Evolutionary conservation across 2,329 filamentous ascomycete genomes (phyloP).

Genomic region (Hypoxylon sp.): DNA sequence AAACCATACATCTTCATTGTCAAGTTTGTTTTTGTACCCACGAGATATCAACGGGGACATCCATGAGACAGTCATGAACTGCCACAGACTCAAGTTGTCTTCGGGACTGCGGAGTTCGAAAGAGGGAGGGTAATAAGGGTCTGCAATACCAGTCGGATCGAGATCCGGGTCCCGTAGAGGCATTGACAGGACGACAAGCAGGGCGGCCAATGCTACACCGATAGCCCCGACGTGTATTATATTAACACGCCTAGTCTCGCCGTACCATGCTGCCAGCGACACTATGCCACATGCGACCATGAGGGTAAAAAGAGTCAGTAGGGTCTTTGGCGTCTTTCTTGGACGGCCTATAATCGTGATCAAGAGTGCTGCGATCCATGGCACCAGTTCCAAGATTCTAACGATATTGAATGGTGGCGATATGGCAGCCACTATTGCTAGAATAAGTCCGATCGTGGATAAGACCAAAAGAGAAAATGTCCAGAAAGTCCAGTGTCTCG

Average conservation of each 20-base stretch:
- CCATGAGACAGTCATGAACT: slow-evolving; percentile 89
- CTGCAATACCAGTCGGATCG: slow-evolving; percentile 67
- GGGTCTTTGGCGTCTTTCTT: slow-evolving; percentile 55
- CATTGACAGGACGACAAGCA: slow-evolving; percentile 72
- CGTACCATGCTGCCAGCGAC: slow-evolving; percentile 43
- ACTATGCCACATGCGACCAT: slow-evolving; percentile 51
- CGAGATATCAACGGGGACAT: slow-evolving; percentile 77
- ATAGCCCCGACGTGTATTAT: slow-evolving; percentile 53
- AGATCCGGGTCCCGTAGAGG: slow-evolving; percentile 73
- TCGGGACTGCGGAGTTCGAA: slow-evolving; percentile 76
- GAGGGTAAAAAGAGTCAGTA: slow-evolving; percentile 55
- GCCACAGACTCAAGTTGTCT: slow-evolving; percentile 82
- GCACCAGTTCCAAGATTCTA: slow-evolving; percentile 52
- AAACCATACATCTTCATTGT: slow-evolving; percentile 85
- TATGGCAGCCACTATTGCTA: slow-evolving; percentile 50
- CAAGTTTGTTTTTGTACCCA: slow-evolving; percentile 73
- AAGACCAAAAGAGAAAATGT: slow-evolving; percentile 52
- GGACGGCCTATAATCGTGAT: slow-evolving; percentile 56
- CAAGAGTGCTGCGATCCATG: slow-evolving; percentile 55
- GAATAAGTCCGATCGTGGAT: slow-evolving; percentile 52
- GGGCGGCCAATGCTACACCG: slow-evolving; percentile 58
- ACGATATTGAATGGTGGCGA: slow-evolving; percentile 46
- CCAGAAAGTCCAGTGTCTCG: slow-evolving; percentile 55
- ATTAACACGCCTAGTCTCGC: slow-evolving; percentile 49
- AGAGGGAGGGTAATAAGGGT: slow-evolving; percentile 66